These are phyloP conservation scores for Fraxinus cuspidata DNA, from an alignment of 257 asterid genomes.

Conservation along the genomic window DNA sequence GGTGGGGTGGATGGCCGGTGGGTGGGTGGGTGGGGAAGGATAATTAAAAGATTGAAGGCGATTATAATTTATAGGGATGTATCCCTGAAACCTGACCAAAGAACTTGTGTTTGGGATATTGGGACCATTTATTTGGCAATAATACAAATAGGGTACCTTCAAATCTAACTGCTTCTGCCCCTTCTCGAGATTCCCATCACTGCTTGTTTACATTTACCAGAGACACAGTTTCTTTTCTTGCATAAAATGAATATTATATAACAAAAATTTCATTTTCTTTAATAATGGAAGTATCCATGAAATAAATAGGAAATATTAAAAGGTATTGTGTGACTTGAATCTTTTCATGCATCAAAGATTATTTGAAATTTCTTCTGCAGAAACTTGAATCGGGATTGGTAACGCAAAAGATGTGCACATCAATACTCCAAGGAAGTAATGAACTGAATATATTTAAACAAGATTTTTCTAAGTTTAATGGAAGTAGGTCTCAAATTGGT, in stretches of 20 bases:
- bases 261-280: background rate
- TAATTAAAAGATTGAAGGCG: too few species aligned
- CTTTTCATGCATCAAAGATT: too few species aligned
- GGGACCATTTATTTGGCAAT: constrained; percentile 60
- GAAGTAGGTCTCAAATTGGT: background rate
- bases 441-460: background rate
- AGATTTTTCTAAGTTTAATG: background rate
- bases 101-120: constrained; percentile 43
- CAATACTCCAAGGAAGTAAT: background rate
- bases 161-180: constrained; percentile 36
- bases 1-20: background rate
- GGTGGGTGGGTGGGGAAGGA: too few species aligned
- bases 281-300: constrained; percentile 14
- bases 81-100: constrained; percentile 37
- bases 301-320: background rate
- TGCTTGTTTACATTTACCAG: constrained; percentile 28
- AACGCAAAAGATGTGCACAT: too few species aligned
- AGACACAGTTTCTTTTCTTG: background rate
- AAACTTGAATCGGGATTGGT: too few species aligned
- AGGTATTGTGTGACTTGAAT: too few species aligned
- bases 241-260: background rate
- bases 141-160: constrained; percentile 28
- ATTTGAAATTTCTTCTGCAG: too few species aligned
- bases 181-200: constrained; percentile 44
- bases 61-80: background rate